phyloP scores from a whole-genome alignment of 352 stramenopile genomes.

The Phytophthora constricta region DNA sequence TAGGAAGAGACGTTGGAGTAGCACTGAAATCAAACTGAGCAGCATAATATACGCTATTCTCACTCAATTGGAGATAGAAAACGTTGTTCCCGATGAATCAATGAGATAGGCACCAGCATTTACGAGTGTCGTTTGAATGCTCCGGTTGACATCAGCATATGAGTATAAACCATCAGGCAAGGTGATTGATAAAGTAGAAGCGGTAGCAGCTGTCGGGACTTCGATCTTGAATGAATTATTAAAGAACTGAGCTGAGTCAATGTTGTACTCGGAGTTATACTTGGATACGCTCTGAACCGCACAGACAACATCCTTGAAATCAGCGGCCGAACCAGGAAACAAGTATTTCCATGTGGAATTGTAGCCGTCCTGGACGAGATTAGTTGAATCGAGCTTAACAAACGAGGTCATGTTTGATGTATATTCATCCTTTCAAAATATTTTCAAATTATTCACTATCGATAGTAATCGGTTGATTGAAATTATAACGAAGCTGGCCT shows the following conservation, averaged over 20 bases:
- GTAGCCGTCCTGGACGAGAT: constrained; percentile 30
- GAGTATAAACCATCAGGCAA: constrained; percentile 25
- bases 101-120: constrained; percentile 32
- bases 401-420: not conserved
- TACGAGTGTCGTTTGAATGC: constrained; percentile 24
- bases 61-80: constrained; percentile 25
- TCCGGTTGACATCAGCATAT: constrained; percentile 27
- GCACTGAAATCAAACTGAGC: constrained; percentile 21
- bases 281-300: constrained; percentile 22
- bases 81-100: constrained; percentile 20
- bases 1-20: constrained; percentile 18
- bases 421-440: constrained; percentile 1
- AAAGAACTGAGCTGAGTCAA: constrained; percentile 18
- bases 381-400: constrained; percentile 6
- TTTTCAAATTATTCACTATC: not conserved
- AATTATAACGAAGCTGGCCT: constrained; percentile 11
- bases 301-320: constrained; percentile 25
- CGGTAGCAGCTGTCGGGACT: constrained; percentile 25
- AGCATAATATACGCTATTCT: constrained; percentile 30
- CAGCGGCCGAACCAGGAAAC: constrained; percentile 16
- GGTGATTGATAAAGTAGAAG: constrained; percentile 15
- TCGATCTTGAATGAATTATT: constrained; percentile 31
- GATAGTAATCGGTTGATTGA: not conserved
- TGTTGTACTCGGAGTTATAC: constrained; percentile 35
- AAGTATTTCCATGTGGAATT: constrained; percentile 24